Conservation (phyloP, 2,329 filamentous ascomycete genomes). For the Fusarium poae region DNA sequence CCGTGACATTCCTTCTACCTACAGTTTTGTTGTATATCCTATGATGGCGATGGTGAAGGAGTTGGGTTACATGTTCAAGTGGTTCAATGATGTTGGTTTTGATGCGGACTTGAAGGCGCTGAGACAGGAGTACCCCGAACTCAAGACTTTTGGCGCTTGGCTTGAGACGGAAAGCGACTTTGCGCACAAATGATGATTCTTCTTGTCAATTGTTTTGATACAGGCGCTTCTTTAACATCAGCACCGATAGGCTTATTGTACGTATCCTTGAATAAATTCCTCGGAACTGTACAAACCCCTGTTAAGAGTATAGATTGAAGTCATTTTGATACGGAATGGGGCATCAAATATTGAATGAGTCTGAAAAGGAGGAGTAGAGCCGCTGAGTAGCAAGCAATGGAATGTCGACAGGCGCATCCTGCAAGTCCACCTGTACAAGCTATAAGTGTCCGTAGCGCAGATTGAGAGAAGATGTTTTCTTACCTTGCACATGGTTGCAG, state of each 20-base stretch:
- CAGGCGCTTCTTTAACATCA: neutral
- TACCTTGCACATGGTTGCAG: slow-evolving; percentile 15
- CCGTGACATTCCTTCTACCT: slow-evolving; percentile 13
- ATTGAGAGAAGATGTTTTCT: neutral
- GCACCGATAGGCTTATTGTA: neutral
- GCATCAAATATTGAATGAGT: neutral
- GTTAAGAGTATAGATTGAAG: no score
- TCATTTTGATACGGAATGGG: no score
- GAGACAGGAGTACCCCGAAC: slow-evolving; percentile 14
- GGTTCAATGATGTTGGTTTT: slow-evolving; percentile 28
- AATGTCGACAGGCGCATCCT: neutral
- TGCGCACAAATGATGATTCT: neutral
- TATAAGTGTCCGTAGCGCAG: neutral
- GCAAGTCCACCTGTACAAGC: neutral
- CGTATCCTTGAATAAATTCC: neutral
- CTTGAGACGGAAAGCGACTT: slow-evolving; percentile 27
- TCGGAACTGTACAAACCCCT: neutral
- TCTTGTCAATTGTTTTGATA: neutral
- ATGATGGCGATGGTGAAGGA: slow-evolving; percentile 30
- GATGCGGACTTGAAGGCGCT: slow-evolving; percentile 15
- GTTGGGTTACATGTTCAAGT: slow-evolving; percentile 31
- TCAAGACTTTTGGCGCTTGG: slow-evolving; percentile 19
- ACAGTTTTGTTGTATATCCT: slow-evolving; percentile 18
- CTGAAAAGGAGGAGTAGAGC: neutral
- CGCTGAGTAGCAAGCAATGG: slow-evolving; percentile 22